phyloP scores from a whole-genome alignment of 371 early-diverging fungal genomes.

The Mucor plumbeus region DNA sequence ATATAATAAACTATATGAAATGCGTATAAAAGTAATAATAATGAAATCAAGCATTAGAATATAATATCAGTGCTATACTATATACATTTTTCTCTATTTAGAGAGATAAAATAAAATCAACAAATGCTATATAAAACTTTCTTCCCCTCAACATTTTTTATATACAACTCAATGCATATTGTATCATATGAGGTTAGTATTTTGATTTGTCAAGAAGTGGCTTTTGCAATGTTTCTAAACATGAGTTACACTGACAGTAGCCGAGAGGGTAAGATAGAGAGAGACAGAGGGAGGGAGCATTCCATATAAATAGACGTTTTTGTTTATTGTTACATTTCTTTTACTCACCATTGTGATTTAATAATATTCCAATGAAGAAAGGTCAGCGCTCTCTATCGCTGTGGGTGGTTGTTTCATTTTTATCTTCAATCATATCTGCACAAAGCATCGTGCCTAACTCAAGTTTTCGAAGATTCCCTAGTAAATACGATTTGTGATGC shows the following conservation, averaged over 20 bases:
- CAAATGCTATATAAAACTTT: background rate
- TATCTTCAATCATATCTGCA: background rate
- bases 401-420: background rate
- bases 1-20: too few relatives aligned
- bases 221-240: background rate
- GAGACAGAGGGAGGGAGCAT: too few relatives aligned
- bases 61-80: too few relatives aligned
- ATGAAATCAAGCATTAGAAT: too few relatives aligned
- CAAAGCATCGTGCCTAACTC: background rate
- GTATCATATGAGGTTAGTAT: background rate
- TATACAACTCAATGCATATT: background rate
- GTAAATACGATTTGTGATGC: background rate
- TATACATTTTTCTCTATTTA: too few relatives aligned
- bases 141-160: background rate
- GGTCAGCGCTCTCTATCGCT: background rate
- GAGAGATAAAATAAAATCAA: background rate
- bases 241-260: background rate
- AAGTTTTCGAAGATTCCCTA: background rate
- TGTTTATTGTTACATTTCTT: slow-evolving; percentile 1
- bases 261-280: background rate
- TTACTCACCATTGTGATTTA: background rate
- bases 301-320: background rate
- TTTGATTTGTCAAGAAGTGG: background rate
- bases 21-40: too few relatives aligned
- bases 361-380: background rate